Conservation (phyloP, 192 early-diverging fungal genomes). For the Phlyctochytrium bullatum region DNA sequence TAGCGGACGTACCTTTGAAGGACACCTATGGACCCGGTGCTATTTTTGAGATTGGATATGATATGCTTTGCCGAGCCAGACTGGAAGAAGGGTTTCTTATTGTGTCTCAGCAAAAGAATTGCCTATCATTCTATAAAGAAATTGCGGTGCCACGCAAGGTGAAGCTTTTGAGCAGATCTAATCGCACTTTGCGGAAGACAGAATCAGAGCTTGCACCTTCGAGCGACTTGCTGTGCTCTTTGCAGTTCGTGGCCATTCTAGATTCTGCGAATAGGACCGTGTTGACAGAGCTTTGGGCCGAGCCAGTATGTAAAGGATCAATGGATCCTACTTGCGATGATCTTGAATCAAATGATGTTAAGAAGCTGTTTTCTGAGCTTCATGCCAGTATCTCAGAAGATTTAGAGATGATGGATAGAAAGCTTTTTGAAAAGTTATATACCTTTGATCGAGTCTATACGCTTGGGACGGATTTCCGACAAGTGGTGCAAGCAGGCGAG, state of each 20-base stretch:
- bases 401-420: conserved; percentile 21
- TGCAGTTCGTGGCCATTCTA: conserved; percentile 45
- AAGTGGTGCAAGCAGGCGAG: neutral
- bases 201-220: neutral
- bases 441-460: conserved; percentile 40
- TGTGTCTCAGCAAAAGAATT: conserved; percentile 32
- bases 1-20: conserved; percentile 31
- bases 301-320: conserved; percentile 37
- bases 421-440: conserved; percentile 30
- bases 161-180: neutral
- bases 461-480: conserved; percentile 10
- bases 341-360: conserved; percentile 8
- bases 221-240: conserved; percentile 19
- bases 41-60: conserved; percentile 28
- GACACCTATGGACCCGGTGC: neutral
- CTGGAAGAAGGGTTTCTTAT: conserved; percentile 44
- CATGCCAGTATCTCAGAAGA: conserved; percentile 25
- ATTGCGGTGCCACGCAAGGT: conserved; percentile 3
- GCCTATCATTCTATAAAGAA: conserved; percentile 48
- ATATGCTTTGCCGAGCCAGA: conserved; percentile 37
- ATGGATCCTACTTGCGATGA: conserved; percentile 15
- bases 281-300: conserved; percentile 46
- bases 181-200: neutral
- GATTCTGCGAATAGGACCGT: conserved; percentile 29
- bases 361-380: conserved; percentile 30